Percentiles rank a stretch among this genome's conserved stretches.
Conservation (phyloP, 495 filamentous ascomycete species). For the Penicillium verhagenii region DNA sequence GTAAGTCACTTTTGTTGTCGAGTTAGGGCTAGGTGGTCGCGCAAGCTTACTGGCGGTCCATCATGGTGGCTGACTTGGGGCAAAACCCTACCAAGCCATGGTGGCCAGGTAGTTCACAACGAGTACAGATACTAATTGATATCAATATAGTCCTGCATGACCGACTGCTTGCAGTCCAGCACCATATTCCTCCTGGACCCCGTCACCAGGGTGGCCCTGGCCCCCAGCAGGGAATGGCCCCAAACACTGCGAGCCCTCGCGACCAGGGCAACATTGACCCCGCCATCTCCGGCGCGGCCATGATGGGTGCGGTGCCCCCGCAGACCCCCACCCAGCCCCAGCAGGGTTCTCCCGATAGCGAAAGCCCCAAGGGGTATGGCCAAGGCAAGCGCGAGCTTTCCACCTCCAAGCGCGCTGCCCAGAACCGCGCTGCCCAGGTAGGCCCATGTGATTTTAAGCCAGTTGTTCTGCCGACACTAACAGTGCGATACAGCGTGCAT, state of each 20-base stretch:
- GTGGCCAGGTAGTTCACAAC: background rate
- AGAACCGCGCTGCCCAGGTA: conserved; percentile 97
- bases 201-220: conserved; percentile 35
- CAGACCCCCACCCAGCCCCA: conserved; percentile 38
- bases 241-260: conserved; percentile 44
- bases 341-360: conserved; percentile 32
- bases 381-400: conserved; percentile 91
- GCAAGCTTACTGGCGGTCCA: background rate
- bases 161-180: conserved; percentile 51
- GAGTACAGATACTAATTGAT: background rate
- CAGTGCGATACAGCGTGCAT: conserved; percentile 67
- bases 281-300: conserved; percentile 47
- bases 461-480: background rate
- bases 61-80: background rate
- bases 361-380: conserved; percentile 50
- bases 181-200: conserved; percentile 40
- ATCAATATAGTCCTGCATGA: conserved; percentile 49
- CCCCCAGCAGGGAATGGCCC: conserved; percentile 44
- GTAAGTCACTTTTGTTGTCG: conserved; percentile 35
- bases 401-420: conserved; percentile 91
- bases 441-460: conserved; percentile 19
- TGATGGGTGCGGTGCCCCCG: conserved; percentile 36
- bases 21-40: background rate
- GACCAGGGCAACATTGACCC: conserved; percentile 54
- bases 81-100: conserved; percentile 14